Evolutionary conservation across 1,284 basidiomycete genomes (phyloP).

Genomic region (Ustilago tritici): DNA sequence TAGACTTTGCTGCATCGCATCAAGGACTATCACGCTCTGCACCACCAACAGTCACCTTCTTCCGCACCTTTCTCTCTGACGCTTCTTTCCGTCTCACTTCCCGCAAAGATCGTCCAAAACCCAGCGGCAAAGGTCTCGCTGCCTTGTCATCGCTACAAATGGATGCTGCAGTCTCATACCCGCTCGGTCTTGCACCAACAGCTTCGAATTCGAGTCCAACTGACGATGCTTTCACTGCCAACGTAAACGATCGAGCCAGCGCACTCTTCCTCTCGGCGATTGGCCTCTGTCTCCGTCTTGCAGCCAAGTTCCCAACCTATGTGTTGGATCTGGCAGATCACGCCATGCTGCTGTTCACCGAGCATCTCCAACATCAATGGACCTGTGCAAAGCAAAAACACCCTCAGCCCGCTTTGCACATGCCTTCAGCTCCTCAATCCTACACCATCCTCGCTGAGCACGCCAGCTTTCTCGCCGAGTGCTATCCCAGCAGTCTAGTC

Average conservation of each 20-base stretch:
- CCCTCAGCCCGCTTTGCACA: constrained; percentile 10
- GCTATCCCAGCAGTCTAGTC: constrained; percentile 12
- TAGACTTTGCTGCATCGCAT: background rate
- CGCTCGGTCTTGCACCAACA: constrained; percentile 5
- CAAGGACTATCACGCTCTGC: background rate
- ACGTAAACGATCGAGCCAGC: constrained; percentile 16
- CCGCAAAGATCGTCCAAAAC: constrained; percentile 39
- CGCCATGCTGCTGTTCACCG: constrained; percentile 25
- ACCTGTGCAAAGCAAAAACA: constrained; percentile 34
- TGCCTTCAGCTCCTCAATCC: constrained; percentile 18
- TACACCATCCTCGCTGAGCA: constrained; percentile 20
- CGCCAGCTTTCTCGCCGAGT: constrained; percentile 20
- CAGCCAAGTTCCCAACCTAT: constrained; percentile 19
- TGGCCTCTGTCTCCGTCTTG: constrained; percentile 33
- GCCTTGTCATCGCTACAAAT: constrained; percentile 24
- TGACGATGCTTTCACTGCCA: background rate
- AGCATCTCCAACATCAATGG: constrained; percentile 40
- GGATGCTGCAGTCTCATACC: constrained; percentile 15
- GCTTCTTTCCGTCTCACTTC: constrained; percentile 33
- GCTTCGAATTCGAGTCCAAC: background rate
- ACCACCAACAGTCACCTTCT: constrained; percentile 25
- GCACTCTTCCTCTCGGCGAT: constrained; percentile 31
- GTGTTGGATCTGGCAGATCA: constrained; percentile 36
- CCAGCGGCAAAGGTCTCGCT: constrained; percentile 28
- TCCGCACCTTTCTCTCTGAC: constrained; percentile 9